Percentiles rank a stretch among this genome's conserved stretches.
Conservation (phyloP, 2,329 filamentous ascomycete genomes). For the Hymenoscyphus albidus region DNA sequence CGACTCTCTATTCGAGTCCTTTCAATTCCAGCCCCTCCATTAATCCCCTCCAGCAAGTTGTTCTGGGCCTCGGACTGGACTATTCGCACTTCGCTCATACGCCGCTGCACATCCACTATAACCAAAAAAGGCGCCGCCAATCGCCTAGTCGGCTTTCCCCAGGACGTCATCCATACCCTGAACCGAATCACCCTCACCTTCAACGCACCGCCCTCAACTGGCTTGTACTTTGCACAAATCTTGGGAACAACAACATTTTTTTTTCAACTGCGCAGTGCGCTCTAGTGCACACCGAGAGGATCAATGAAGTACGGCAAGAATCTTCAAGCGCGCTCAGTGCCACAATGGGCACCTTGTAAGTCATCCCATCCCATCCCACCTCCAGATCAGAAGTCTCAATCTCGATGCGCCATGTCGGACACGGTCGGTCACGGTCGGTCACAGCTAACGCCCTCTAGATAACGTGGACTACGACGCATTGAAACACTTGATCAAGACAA, state of each 20-base stretch:
- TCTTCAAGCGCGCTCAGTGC: conserved; percentile 71
- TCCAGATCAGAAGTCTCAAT: no score
- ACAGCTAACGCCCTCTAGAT: conserved; percentile 45
- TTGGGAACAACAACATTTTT: neutral
- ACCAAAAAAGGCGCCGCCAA: neutral
- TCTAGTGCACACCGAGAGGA: neutral
- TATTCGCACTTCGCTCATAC: no score
- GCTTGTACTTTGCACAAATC: neutral
- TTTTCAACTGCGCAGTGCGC: neutral
- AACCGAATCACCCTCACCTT: neutral
- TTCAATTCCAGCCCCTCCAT: neutral
- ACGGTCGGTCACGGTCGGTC: conserved; percentile 13
- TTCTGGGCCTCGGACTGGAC: neutral
- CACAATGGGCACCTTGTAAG: conserved; percentile 75
- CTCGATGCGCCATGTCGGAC: conserved; percentile 60
- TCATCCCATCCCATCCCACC: conserved; percentile 16
- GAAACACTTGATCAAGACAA: conserved; percentile 77
- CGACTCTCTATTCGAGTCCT: neutral
- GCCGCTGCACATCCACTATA: neutral
- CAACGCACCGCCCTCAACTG: neutral
- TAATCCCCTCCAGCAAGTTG: neutral
- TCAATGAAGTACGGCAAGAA: conserved; percentile 74
- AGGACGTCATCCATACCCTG: neutral
- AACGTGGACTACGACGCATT: conserved; percentile 88
- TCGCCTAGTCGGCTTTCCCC: neutral